phyloP scores from a whole-genome alignment of 179 eudicot genomes.

The Camellia oleifera region DNA sequence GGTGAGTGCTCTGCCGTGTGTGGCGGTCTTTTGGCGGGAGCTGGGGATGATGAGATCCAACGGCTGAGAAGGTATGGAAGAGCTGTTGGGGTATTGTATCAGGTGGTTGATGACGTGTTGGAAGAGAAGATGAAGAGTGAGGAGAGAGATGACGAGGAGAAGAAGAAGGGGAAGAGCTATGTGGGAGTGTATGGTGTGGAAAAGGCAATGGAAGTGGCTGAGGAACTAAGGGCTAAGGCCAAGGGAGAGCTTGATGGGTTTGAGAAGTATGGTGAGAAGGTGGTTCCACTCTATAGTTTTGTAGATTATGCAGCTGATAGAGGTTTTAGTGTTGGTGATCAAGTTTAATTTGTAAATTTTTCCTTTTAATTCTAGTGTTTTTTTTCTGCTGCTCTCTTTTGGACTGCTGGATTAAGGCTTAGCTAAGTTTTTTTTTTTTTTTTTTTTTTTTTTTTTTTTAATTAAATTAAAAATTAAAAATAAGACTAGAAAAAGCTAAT shows the following conservation, averaged over 20 bases:
- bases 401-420: too few species aligned
- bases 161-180: slow-evolving; percentile 56
- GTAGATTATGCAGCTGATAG: slow-evolving; percentile 97
- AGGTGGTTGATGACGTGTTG: slow-evolving; percentile 68
- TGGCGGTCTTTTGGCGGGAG: slow-evolving; percentile 80
- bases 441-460: too few species aligned
- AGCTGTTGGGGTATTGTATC: slow-evolving; percentile 82
- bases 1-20: slow-evolving; percentile 94
- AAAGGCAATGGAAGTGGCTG: slow-evolving; percentile 77
- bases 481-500: too few species aligned
- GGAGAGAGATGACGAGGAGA: slow-evolving; percentile 16
- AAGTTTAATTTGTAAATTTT: slow-evolving; percentile 13
- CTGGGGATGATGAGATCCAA: slow-evolving; percentile 69
- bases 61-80: slow-evolving; percentile 75
- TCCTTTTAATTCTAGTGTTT: too few species aligned
- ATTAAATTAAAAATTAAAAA: too few species aligned
- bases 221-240: slow-evolving; percentile 66
- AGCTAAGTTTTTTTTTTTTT: too few species aligned
- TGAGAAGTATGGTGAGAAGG: slow-evolving; percentile 72
- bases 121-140: slow-evolving; percentile 38
- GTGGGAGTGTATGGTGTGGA: slow-evolving; percentile 76
- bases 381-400: background rate
- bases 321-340: slow-evolving; percentile 56
- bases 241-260: slow-evolving; percentile 72
- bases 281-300: slow-evolving; percentile 71